phyloP scores from a whole-genome alignment of 495 filamentous ascomycete genomes.

The Podospora bellae-mahoneyi region DNA sequence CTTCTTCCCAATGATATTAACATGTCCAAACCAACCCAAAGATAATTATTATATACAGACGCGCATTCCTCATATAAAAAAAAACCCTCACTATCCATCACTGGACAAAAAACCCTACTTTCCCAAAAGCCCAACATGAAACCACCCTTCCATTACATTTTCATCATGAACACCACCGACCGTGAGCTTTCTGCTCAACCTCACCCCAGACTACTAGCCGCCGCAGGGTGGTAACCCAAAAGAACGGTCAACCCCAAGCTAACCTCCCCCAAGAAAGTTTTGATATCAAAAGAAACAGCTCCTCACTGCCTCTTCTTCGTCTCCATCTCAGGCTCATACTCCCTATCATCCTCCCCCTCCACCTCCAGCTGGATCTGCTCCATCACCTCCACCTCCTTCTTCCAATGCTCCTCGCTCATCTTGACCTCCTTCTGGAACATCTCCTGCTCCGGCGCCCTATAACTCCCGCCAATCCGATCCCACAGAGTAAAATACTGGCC shows the following conservation, averaged over 20 bases:
- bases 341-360: slow-evolving; percentile 83
- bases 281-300: not conserved
- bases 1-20: too few species aligned
- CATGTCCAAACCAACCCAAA: too few species aligned
- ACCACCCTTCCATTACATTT: not conserved
- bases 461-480: slow-evolving; percentile 88
- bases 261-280: not conserved
- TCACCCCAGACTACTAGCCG: not conserved
- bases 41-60: too few species aligned
- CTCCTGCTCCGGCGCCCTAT: slow-evolving; percentile 81
- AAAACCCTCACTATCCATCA: not conserved
- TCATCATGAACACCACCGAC: not conserved
- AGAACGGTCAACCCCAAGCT: not conserved
- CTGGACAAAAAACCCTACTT: not conserved
- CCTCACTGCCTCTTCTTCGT: slow-evolving; percentile 49
- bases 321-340: slow-evolving; percentile 53
- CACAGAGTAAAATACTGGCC: slow-evolving; percentile 95
- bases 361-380: slow-evolving; percentile 78
- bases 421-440: slow-evolving; percentile 85
- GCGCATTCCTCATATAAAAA: not conserved
- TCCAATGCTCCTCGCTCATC: slow-evolving; percentile 79
- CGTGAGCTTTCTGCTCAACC: not conserved
- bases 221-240: not conserved
- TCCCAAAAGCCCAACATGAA: not conserved
- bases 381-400: slow-evolving; percentile 78